Evolutionary conservation across 768 basidiomycete species (phyloP).

Genomic region (Tephrocybe rancida): DNA sequence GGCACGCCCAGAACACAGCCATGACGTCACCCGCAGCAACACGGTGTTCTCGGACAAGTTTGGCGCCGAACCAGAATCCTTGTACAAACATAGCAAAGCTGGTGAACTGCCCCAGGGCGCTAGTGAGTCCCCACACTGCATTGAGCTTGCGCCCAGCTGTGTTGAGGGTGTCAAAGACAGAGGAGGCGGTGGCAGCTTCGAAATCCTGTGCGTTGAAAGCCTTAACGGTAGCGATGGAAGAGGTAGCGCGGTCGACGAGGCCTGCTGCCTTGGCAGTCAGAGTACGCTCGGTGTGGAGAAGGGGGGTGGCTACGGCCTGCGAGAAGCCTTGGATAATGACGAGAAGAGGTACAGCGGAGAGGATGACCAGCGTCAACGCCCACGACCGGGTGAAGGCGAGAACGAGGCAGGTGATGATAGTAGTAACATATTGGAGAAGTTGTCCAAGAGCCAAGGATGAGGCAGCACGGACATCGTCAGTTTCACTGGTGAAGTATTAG

Average conservation of each 20-base stretch:
- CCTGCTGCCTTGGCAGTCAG: conserved; percentile 75
- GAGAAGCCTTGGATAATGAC: conserved; percentile 76
- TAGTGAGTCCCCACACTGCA: conserved; percentile 74
- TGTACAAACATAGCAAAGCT: conserved; percentile 94
- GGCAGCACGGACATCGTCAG: conserved; percentile 89
- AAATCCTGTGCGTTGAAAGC: conserved; percentile 78
- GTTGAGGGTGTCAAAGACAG: conserved; percentile 46
- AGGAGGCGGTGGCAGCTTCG: conserved; percentile 46
- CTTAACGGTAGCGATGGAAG: conserved; percentile 88
- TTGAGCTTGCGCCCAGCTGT: conserved; percentile 55
- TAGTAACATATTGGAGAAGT: conserved; percentile 79
- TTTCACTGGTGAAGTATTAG: conserved; percentile 62
- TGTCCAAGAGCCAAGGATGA: conserved; percentile 80
- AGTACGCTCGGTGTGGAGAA: conserved; percentile 66
- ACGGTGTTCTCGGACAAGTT: conserved; percentile 80
- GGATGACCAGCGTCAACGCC: conserved; percentile 87
- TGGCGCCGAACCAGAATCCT: conserved; percentile 94
- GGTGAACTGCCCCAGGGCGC: conserved; percentile 75
- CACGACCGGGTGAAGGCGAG: conserved; percentile 84
- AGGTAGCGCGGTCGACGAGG: conserved; percentile 73
- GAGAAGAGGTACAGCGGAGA: conserved; percentile 85
- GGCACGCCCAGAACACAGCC: conserved; percentile 98
- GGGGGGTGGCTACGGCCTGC: conserved; percentile 67
- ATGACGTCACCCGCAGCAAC: conserved; percentile 78
- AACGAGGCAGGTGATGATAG: conserved; percentile 74